These are phyloP conservation scores for Neurospora sp. DNA, from an alignment of 495 filamentous ascomycete species.

Conservation along the genomic window DNA sequence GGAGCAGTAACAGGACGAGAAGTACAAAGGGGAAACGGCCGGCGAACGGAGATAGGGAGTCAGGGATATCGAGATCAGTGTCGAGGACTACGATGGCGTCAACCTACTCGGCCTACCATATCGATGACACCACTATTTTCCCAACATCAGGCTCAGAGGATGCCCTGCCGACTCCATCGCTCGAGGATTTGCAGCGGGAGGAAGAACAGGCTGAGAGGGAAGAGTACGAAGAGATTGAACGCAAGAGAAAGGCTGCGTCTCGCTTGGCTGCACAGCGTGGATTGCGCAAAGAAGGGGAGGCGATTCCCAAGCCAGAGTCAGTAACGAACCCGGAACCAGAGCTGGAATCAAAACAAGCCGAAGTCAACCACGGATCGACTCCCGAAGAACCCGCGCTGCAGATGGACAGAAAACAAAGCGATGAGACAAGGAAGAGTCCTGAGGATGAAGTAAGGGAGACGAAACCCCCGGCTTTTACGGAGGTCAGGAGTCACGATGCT, in stretches of 20 bases:
- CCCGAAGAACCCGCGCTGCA: not conserved
- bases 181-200: constrained; percentile 66
- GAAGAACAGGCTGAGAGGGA: constrained; percentile 57
- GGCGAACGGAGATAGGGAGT: constrained; percentile 27
- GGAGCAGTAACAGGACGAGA: constrained; percentile 55
- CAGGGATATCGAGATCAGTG: constrained; percentile 43
- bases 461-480: constrained; percentile 1
- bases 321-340: not conserved
- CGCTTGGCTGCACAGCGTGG: constrained; percentile 63
- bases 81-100: constrained; percentile 43
- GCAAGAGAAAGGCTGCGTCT: constrained; percentile 60
- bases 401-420: not conserved
- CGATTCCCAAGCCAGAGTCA: constrained; percentile 4
- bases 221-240: constrained; percentile 62
- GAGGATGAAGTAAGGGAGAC: constrained; percentile 5
- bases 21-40: constrained; percentile 52
- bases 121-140: constrained; percentile 20
- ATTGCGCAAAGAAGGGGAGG: constrained; percentile 34
- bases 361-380: not conserved
- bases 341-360: not conserved
- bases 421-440: not conserved
- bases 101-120: constrained; percentile 25
- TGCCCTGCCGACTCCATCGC: constrained; percentile 40
- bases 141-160: constrained; percentile 11
- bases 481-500: not conserved